Conservation (phyloP, 306 rosid genomes). For the Sophora flavescens region DNA sequence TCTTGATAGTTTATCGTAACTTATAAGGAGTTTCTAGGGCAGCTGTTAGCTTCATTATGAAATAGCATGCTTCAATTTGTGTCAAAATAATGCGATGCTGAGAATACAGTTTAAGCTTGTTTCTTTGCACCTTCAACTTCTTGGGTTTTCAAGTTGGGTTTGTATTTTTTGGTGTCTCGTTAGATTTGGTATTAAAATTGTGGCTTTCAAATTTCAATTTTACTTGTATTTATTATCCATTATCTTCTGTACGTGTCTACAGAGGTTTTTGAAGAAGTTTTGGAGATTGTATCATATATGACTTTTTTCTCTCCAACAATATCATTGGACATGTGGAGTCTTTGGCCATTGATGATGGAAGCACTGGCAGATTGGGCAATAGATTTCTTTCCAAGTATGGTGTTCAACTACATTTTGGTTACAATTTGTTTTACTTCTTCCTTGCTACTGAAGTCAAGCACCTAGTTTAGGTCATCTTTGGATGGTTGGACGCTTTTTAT, state of each 20-base stretch:
- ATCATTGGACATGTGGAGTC: slow-evolving; percentile 95
- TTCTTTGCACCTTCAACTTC: not conserved
- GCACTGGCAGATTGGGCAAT: slow-evolving; percentile 94
- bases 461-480: slow-evolving; percentile 30
- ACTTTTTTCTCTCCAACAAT: slow-evolving; percentile 93
- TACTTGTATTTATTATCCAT: slow-evolving; percentile 5
- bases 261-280: slow-evolving; percentile 98
- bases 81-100: slow-evolving; percentile 4
- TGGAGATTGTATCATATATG: slow-evolving; percentile 94
- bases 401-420: slow-evolving; percentile 30
- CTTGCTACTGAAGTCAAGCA: slow-evolving; percentile 4
- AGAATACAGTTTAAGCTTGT: slow-evolving; percentile 22
- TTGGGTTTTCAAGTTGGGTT: slow-evolving; percentile 11
- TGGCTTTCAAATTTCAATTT: slow-evolving; percentile 38
- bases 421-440: slow-evolving; percentile 25
- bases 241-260: slow-evolving; percentile 46
- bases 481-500: not conserved
- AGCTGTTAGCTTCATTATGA: slow-evolving; percentile 19
- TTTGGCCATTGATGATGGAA: slow-evolving; percentile 97
- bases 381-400: slow-evolving; percentile 89
- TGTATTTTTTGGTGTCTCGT: not conserved
- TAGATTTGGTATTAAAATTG: slow-evolving; percentile 16
- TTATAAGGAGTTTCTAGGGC: slow-evolving; percentile 6
- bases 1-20: slow-evolving; percentile 23
- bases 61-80: slow-evolving; percentile 33